Base-by-base conservation (phyloP, 352 stramenopile genomes). In the Globisporangium heterothallicum region DNA sequence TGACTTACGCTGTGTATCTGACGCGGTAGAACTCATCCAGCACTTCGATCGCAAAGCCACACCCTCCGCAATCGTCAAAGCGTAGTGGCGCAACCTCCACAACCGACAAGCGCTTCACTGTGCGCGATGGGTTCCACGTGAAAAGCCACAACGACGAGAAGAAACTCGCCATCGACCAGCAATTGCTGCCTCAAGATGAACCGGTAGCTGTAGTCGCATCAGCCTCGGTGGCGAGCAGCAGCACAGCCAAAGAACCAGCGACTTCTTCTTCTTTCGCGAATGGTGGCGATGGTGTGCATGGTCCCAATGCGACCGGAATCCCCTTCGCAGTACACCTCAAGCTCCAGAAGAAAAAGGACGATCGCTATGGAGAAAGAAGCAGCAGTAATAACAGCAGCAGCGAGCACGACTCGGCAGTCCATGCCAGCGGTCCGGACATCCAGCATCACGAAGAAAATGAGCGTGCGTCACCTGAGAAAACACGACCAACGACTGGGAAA, bases 121-220 rank as follows among this genome's bases (percentile, higher is more conserved):
- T 87, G 12, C 78, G 78, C 13, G 78, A 89, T 44, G 78, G 78
- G 14, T 89, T 89, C 55, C 78, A 89, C 58, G 46, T 89, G 8
- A 84, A 78, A 43, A 68, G 62, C 3, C 67, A 62, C 40, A 86
- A 85, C 35, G 66, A 79, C 35, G 77, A 85, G 42, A 55, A 57
- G 24, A 53, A 66, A 2, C 64, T 57, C 14, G 63, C 55, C 34
- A 69, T 88, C 19, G 72, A 84, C 43, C 56, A 72, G 22, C 59
- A 68, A 16, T 43, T 84, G 16, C 44, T 50, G 29, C 46, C 30
- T 4, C 30, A 38, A 30, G n/a, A 8, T 13, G 38, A 41, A 6
- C 1, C 22, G 7, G 14, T n/a, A n/a, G n/a, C n/a, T n/a, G n/a
- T n/a, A n/a, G n/a, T n/a, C n/a, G n/a, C n/a, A n/a, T n/a, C n/a